A percentile compares a stretch with the other conserved stretches of the same genome.
phyloP scores from a whole-genome alignment of 371 early-diverging fungal species.

The Lichtheimia ramosa region DNA sequence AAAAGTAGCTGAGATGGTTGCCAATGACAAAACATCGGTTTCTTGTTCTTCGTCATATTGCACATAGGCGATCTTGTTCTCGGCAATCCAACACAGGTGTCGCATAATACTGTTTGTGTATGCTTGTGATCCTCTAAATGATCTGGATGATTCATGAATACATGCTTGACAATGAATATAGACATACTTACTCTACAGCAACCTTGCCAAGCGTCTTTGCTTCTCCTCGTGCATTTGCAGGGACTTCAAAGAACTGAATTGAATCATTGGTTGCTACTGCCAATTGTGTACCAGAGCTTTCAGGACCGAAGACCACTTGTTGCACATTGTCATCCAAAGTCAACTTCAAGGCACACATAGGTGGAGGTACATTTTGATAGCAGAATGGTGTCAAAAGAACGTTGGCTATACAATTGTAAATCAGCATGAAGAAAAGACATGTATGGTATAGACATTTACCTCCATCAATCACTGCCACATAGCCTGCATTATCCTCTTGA shows the following conservation, averaged over 20 bases:
- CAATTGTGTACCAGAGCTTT: conserved; percentile 64
- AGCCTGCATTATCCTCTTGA: conserved; percentile 56
- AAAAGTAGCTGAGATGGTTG: conserved; percentile 9
- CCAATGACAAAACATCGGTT: conserved; percentile 28
- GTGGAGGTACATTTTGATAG: conserved; percentile 91
- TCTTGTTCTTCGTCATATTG: conserved; percentile 30
- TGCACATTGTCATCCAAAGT: conserved; percentile 46
- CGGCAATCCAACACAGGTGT: conserved; percentile 36
- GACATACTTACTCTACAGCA: conserved; percentile 1
- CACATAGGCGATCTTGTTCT: conserved; percentile 25
- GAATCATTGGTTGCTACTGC: conserved; percentile 62
- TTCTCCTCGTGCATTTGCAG: conserved; percentile 32
- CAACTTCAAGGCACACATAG: conserved; percentile 72
- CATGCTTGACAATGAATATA: not conserved
- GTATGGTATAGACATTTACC: conserved; percentile 5
- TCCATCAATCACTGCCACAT: conserved; percentile 84
- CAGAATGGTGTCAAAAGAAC: conserved; percentile 85
- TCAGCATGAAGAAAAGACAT: not conserved
- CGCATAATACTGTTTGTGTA: conserved; percentile 22
- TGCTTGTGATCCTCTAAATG: not conserved
- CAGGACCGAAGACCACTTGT: conserved; percentile 65
- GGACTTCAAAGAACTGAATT: conserved; percentile 49
- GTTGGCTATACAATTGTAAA: conserved; percentile 20
- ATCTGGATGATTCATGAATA: not conserved
- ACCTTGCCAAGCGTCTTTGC: conserved; percentile 13